phyloP scores from a whole-genome alignment of 768 basidiomycete species.

The Trichaptum fuscoviolaceum region DNA sequence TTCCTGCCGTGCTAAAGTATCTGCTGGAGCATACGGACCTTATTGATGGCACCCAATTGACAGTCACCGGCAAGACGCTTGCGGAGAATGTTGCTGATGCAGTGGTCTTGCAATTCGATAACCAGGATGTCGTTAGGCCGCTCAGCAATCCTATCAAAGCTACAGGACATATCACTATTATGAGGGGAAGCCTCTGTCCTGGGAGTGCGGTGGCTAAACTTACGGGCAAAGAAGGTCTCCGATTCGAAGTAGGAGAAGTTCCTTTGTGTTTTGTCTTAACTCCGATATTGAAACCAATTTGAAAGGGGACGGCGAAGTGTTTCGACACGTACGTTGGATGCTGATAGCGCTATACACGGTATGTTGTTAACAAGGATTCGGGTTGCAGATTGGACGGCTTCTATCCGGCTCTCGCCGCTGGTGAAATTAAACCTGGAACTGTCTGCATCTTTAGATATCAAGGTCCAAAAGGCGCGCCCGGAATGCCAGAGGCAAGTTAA shows the following conservation, averaged over 20 bases:
- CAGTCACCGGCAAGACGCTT: constrained; percentile 88
- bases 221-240: constrained; percentile 86
- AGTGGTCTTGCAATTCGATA: constrained; percentile 60
- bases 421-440: constrained; percentile 70
- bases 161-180: constrained; percentile 82
- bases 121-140: constrained; percentile 71
- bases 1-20: constrained; percentile 82
- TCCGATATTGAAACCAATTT: constrained; percentile 3
- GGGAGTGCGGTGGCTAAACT: constrained; percentile 87
- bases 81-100: constrained; percentile 83
- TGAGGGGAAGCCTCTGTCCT: constrained; percentile 86
- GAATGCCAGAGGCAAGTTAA: constrained; percentile 71
- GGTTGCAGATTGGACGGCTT: constrained; percentile 55
- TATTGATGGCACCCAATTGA: constrained; percentile 78
- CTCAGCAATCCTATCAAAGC: constrained; percentile 78
- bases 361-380: constrained; percentile 2
- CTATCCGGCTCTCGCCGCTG: constrained; percentile 65
- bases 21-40: constrained; percentile 71
- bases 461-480: constrained; percentile 88
- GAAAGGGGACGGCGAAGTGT: constrained; percentile 67
- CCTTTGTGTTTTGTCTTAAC: constrained; percentile 6
- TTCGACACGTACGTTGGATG: constrained; percentile 52
- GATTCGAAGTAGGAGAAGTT: constrained; percentile 57
- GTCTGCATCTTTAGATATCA: constrained; percentile 83
- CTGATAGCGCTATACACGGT: neutral